These are phyloP conservation scores for Pyrenochaeta sp. DNA, from an alignment of 2,329 filamentous ascomycete genomes.

Conservation along the genomic window DNA sequence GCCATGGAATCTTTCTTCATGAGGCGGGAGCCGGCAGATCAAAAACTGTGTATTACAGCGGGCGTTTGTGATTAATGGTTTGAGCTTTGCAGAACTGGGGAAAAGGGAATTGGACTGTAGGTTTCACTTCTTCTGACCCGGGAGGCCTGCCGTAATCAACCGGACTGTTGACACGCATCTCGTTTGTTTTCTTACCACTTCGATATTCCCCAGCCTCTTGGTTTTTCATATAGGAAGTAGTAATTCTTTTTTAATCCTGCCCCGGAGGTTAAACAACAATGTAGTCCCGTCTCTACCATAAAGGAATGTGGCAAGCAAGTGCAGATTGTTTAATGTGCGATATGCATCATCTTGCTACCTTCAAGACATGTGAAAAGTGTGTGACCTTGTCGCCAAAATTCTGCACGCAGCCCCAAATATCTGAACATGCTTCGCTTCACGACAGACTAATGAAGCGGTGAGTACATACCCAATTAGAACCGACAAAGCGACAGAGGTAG, in stretches of 20 bases:
- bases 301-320: too few species aligned
- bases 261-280: slow-evolving; percentile 30
- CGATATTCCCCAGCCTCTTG: slow-evolving; percentile 49
- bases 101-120: slow-evolving; percentile 30
- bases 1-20: slow-evolving; percentile 33
- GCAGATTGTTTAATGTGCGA: too few species aligned
- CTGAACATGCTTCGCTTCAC: too few species aligned
- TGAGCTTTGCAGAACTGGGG: slow-evolving; percentile 35
- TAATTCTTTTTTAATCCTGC: slow-evolving; percentile 51
- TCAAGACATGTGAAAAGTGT: too few species aligned
- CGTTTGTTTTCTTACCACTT: slow-evolving; percentile 51
- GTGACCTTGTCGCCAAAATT: too few species aligned
- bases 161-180: slow-evolving; percentile 43
- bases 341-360: too few species aligned
- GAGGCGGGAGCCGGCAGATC: slow-evolving; percentile 26
- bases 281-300: too few species aligned
- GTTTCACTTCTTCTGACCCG: slow-evolving; percentile 39
- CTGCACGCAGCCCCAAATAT: too few species aligned
- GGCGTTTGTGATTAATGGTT: slow-evolving; percentile 44
- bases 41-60: slow-evolving; percentile 35
- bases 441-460: too few species aligned
- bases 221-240: slow-evolving; percentile 50
- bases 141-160: slow-evolving; percentile 33
- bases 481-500: too few species aligned
- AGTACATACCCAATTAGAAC: too few species aligned